phyloP scores from a whole-genome alignment of 108 stramenopile genomes.

The Pseudonitzschia delicatissima region DNA sequence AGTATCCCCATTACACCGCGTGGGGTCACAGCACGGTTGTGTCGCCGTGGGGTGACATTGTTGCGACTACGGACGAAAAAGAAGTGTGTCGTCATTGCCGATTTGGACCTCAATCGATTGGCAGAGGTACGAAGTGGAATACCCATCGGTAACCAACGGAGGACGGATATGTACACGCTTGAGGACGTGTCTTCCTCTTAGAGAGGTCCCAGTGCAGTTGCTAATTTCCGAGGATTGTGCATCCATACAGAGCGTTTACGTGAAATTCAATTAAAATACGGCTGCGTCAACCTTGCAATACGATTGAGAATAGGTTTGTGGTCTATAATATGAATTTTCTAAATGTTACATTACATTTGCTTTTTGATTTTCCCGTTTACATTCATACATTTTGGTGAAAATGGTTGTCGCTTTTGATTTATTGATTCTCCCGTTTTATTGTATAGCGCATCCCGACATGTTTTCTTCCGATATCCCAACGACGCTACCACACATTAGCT shows the following conservation, averaged over 20 bases:
- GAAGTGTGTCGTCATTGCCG: slow-evolving; percentile 84
- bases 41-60: slow-evolving; percentile 95
- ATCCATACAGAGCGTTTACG: too few species aligned
- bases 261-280: too few species aligned
- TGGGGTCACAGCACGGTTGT: slow-evolving; percentile 98
- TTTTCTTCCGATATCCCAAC: slow-evolving; percentile 2
- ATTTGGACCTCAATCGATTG: slow-evolving; percentile 83
- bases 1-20: slow-evolving; percentile 94
- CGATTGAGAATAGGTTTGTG: too few species aligned
- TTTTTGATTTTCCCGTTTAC: too few species aligned
- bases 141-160: slow-evolving; percentile 70
- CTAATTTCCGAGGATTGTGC: too few species aligned
- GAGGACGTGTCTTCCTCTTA: slow-evolving; percentile 25
- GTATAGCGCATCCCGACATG: neutral
- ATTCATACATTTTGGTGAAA: too few species aligned
- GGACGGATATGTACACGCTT: slow-evolving; percentile 75
- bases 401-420: too few species aligned
- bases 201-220: too few species aligned
- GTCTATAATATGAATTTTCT: too few species aligned
- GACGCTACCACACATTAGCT: slow-evolving; percentile 24
- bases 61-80: slow-evolving; percentile 89
- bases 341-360: too few species aligned
- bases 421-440: neutral
- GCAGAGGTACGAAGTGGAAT: slow-evolving; percentile 80
- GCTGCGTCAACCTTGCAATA: too few species aligned